Base-by-base conservation (phyloP, 768 basidiomycete genomes). In the Sarcomyxa edulis region DNA sequence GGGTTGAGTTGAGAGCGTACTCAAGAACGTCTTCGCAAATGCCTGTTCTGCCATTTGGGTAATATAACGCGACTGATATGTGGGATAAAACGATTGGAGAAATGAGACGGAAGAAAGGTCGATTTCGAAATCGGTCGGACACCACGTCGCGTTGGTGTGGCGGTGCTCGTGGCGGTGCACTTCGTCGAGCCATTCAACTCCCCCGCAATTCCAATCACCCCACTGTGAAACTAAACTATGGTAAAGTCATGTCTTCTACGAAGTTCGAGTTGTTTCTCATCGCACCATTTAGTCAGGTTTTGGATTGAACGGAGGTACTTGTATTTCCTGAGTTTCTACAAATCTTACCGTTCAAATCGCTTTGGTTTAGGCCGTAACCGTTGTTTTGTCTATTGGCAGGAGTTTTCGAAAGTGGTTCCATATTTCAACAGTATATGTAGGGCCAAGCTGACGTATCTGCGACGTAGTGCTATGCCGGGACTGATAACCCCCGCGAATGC, bases 321-420 rank as follows among this genome's bases (percentile, higher is more conserved):
- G 23, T 20, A 19, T 21, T 25, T 24, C n/a, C 31, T 6, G 9
- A 14, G 10, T 6, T 23, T 18, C 16, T 26, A 35, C 21, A 27
- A 11, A 15, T 19, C 20, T 24, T 10, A n/a, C 23, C n/a, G 11
- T 8, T 5, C 20, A 19, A 37, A 20, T 32, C 31, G 22, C 32
- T 38, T 25, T 42, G 11, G 23, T n/a, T n/a, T 38, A 92, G 90
- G 89, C 50, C 79, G 78, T 47, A 78, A 87, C 45, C 75, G 88
- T 52, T 96, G 93, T 63, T 93, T 93, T 60, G 70, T 78, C 9
- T 89, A 84, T 65, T 95, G 92, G 91, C 91, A 93, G 54, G 88
- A 93, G 60, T 86, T 89, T 64, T 71, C 79, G 48, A 84, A 81
- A 55, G 85, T 83, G 42, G 19, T 52, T 37, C 32, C 2, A 18